Base-by-base conservation (phyloP, 83 land plant species). In the Picea abies region DNA sequence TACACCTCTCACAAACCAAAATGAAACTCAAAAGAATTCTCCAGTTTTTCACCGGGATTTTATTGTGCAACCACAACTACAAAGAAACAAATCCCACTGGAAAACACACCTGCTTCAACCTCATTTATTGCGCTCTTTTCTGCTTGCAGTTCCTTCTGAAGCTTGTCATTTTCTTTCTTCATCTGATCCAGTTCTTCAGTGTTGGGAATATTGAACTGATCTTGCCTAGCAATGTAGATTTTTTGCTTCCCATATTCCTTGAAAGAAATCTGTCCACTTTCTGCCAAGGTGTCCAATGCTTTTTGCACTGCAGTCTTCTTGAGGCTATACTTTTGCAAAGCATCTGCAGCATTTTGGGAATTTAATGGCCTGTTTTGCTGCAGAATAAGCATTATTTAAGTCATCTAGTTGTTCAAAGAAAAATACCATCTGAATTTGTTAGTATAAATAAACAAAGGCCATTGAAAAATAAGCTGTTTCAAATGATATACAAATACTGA, bases 231-330 rank as follows among this genome's bases (percentile, higher is more conserved):
- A 70, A 97, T 22, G 83, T 94, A 97, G 26, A 97, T 96, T 89
- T 96, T 96, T 84, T 97, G 99, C 82, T 97, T 97, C 10, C 99
- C 99, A 93, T 96, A 97, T 81, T 97, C 99, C 79, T 96, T 97
- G 79, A 90, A 96, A 44, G 97, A 89, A 63, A 97, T 93, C 81
- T 90, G 87, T 26, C 92, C 97, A 67, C 88, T 87, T 82, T 96
- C 99, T 39, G 96, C 92, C 16, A 97, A 85, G 14, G 84, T 73
- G 83, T 96, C 98, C 84, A 97, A 81, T 58, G 95, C 89, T 85
- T 97, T 97, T 81, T 97, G 98, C 19, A 94, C 91, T 41, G 94
- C 88, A 25, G 93, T 80, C 88, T 97, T 97, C 78, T 96, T 97
- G 77, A 97, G 96, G 78, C 92, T 94, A 81, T 86, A 88, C 87